Evolutionary conservation across 2,329 filamentous ascomycete genomes (phyloP), one percentile per base, ranked within the genome.

Genomic region (Passalora sequoiae): DNA sequence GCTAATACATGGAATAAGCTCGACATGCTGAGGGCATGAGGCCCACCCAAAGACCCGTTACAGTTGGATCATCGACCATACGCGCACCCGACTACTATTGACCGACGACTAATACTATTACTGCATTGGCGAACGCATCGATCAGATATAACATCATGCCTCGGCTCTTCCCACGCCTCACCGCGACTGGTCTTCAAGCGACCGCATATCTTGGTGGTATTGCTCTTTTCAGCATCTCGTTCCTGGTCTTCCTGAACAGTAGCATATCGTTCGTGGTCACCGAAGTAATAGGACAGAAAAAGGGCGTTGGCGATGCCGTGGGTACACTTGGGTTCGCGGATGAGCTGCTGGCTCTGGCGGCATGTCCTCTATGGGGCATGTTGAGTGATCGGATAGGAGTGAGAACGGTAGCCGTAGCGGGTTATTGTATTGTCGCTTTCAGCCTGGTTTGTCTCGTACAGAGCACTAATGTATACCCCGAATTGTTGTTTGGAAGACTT

Each of bases 191-290:
- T 50, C 61, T 70, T 2, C 79, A 83, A 60, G 71, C 76, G 21
- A 64, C 76, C 44, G 84, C 86, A 21, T 94, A 94, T 65, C 79
- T 94, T 25, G 75, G 89, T 52, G 83, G 83, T 61, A 84, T 92
- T 59, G 86, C 84, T 48, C 80, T 94, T 56, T 91, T 91, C 72
- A 87, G 82, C 66, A 92, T 94, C 60, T 84, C 84, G 42, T 92
- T 92, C 69, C 83, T 94, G 53, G 87, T 94, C 59, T 94, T 94
- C 68, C 77, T 94, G 50, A 92, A 92, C 71, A 85, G 81, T 69
- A 83, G 81, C 61, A 75, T 92, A 47, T 88, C 84, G 43, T 94
- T 92, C 67, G 84, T 92, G 46, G 81, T 94, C 48, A 91, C 86
- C 48, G 84, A 91, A 64, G 76, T 88, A 49, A 81, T 94, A 55